Percentiles rank a stretch among this genome's conserved stretches.
Conservation (phyloP, 2,329 filamentous ascomycete species). For the Sporothrix protearum region DNA sequence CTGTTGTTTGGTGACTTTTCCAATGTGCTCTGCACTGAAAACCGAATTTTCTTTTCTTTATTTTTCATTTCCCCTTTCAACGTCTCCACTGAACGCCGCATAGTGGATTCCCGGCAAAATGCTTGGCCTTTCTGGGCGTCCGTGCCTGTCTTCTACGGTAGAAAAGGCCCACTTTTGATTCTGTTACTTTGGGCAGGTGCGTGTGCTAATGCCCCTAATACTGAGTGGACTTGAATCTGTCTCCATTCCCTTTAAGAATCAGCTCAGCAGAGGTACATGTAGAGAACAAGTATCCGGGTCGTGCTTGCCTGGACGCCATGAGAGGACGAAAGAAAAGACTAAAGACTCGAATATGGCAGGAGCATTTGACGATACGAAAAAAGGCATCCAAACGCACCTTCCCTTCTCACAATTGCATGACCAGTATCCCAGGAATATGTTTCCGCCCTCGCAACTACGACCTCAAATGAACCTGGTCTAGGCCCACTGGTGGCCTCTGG, state of each 20-base stretch:
- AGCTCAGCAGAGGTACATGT: background rate
- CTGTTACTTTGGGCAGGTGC: background rate
- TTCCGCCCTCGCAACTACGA: background rate
- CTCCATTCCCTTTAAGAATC: no score
- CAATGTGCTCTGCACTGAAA: background rate
- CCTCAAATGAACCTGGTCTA: background rate
- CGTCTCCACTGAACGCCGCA: background rate
- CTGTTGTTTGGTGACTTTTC: background rate
- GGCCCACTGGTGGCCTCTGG: background rate
- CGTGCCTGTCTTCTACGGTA: background rate
- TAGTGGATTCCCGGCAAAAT: background rate
- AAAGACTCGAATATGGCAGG: background rate
- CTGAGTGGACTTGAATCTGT: no score
- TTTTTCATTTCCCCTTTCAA: background rate
- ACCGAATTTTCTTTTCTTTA: background rate
- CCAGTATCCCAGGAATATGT: background rate
- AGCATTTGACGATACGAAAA: background rate
- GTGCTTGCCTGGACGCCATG: background rate
- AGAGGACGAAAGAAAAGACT: background rate
- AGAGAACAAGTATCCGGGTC: background rate
- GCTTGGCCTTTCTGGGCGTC: constrained; percentile 1
- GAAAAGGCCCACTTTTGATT: background rate
- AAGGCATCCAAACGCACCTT: background rate
- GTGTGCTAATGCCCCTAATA: background rate
- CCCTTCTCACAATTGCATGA: background rate